Evolutionary conservation across 768 basidiomycete species (phyloP).

Genomic region (Amyloporia xantha): DNA sequence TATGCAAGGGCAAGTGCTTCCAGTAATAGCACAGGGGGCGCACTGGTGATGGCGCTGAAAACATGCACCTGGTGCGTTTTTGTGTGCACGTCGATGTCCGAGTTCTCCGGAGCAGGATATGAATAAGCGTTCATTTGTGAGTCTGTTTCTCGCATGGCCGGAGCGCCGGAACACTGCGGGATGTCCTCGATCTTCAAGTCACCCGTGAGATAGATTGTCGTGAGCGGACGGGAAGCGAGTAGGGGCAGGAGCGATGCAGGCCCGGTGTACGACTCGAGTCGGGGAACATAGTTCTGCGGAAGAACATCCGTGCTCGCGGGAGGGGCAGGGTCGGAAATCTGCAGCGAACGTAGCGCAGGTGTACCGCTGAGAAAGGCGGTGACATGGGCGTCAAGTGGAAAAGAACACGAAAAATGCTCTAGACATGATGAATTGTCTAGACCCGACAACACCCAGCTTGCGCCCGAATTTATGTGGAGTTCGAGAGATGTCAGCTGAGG

Average conservation of each 20-base stretch:
- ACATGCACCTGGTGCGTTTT: conserved; percentile 36
- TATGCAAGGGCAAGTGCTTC: conserved; percentile 48
- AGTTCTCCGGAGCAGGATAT: conserved; percentile 1
- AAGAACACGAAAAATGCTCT: conserved; percentile 50
- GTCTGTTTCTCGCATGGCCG: conserved; percentile 10
- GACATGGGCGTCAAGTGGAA: conserved; percentile 54
- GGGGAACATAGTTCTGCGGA: conserved; percentile 31
- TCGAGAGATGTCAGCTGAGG: conserved; percentile 50
- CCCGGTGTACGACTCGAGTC: conserved; percentile 54
- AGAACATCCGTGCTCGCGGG: conserved; percentile 18
- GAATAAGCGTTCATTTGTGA: background rate
- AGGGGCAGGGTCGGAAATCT: conserved; percentile 36
- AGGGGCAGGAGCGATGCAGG: conserved; percentile 51
- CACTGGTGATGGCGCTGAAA: conserved; percentile 53
- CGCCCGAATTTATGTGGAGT: conserved; percentile 39
- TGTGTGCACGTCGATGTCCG: background rate
- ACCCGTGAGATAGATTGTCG: conserved; percentile 54
- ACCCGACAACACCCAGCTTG: conserved; percentile 46
- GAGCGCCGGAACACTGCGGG: conserved; percentile 28
- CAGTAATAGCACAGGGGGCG: conserved; percentile 52
- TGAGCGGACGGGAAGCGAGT: conserved; percentile 61
- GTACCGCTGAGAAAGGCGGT: conserved; percentile 51
- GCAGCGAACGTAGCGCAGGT: conserved; percentile 49
- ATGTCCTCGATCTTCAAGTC: conserved; percentile 54
- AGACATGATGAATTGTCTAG: conserved; percentile 32